Evolutionary conservation across 148 eudicot genomes (phyloP), one percentile per base, ranked within the genome.

Genomic region (Drosera capensis): DNA sequence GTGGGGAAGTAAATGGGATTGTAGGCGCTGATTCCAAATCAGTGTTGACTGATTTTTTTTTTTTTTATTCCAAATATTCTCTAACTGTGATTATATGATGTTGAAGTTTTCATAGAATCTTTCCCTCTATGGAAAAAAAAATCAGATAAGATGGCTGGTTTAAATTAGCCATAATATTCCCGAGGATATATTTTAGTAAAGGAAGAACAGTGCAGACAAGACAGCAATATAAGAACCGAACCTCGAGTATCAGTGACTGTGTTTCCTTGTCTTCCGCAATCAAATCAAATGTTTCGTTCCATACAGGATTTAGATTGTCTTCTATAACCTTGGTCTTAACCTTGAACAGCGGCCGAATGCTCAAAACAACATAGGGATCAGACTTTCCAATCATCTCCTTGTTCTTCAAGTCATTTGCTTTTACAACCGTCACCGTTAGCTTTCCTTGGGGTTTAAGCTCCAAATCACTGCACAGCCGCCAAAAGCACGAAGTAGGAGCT

Each of bases 371-470:
- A 48, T 90, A 90, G 25, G 97, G 97, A 73, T 90, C 97, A 38
- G 97, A 90, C 59, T 90, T 90, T 59, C 97, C 97, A 57, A 90
- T 78, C 70, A 80, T 39, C 59, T 90, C 97, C 73, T 46, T 73
- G 72, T 90, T 90, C 73, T 90, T 90, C 72, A 90, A 62, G 49
- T 70, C 74, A 59, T 58, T 84, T 60, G 95, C 97, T 72, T 49
- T 73, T 63, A 84, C 73, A 23, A 84, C 66, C 56, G 95, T 84
- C 41, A 90, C 67, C 11, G 75, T 73, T 58, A 90, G 60, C 56
- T 59, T 71, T 25, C 97, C 97, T 52, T 80, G 93, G 23, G 97
- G 97, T 75, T 78, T 90, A 56, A 90, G 97, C 85, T 90, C 97
- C 73, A 90, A 73, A 1, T 90, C 97, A 62, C 97, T 90, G 86